Base-by-base conservation (phyloP, 2,329 filamentous ascomycete species). In the Daldinia sp. region DNA sequence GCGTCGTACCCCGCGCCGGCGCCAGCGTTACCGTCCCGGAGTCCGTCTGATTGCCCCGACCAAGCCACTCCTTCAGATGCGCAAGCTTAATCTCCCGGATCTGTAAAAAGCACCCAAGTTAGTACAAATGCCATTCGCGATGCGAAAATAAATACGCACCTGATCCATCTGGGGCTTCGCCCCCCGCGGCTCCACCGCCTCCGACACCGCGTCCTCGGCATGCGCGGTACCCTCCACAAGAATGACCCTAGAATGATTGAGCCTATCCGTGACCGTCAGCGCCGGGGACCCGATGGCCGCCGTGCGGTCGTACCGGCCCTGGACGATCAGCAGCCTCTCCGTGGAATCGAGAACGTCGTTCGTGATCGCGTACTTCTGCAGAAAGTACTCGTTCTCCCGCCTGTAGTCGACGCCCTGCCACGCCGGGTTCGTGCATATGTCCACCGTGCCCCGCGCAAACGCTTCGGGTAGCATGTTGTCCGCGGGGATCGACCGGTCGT, bases 41-140 rank as follows among this genome's bases (percentile, higher is more conserved):
- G 7, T 48, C 11, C 8, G 54, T 61, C 19, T 68, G 63, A 37
- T 66, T 66, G 2, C 64, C 65, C 35, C 43, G 54, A 2, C 67
- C 62, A n/a, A 69, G 60, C 65, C 65, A 69, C 23, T 68, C 67
- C 6, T 61, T 60, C 4, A 69, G 53, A 25, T 69, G 65, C 39
- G 58, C 50, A 9, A 69, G 25, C 55, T 66, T 69, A 15, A 59
- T 10, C 32, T 69, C 60, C 3, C 67, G 59, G 45, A 69, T 63
- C 67, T 67, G 19, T n/a, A 9, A n/a, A 30, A 35, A 8, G 8
- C 9, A 34, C n/a, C 32, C 13, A 8, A 45, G 27, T 59, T 39
- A 64, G 53, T 35, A n/a, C 30, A n/a, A n/a, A n/a, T n/a, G n/a
- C 13, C 27, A 19, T n/a, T 19, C 29, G 15, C n/a, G 34, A 3